These are phyloP conservation scores for Populus hybrid DNA, from an alignment of 441 rosid genomes.

Conservation along the genomic window DNA sequence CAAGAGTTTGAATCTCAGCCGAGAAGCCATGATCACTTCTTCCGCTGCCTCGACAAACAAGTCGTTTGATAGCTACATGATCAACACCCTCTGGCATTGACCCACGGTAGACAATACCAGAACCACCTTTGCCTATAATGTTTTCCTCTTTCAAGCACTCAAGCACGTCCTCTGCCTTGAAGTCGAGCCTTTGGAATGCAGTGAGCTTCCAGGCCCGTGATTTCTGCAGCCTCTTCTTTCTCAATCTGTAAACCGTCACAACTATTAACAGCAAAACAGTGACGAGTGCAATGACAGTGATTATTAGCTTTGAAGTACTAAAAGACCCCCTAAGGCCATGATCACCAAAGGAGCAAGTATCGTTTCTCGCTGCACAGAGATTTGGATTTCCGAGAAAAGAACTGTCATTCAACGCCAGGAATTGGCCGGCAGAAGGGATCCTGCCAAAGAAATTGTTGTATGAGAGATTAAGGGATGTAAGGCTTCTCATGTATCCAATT, in stretches of 20 bases:
- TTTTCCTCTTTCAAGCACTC: slow-evolving; percentile 82
- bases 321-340: slow-evolving; percentile 30
- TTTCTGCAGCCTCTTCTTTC: slow-evolving; percentile 43
- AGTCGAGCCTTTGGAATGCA: slow-evolving; percentile 67
- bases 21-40: slow-evolving; percentile 79
- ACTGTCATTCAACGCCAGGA: slow-evolving; percentile 60
- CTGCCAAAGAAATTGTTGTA: slow-evolving; percentile 57
- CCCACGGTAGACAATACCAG: slow-evolving; percentile 84
- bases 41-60: slow-evolving; percentile 70
- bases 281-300: slow-evolving; percentile 37
- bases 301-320: slow-evolving; percentile 40
- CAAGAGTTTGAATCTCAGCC: slow-evolving; percentile 87
- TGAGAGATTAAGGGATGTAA: slow-evolving; percentile 73
- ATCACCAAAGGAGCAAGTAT: slow-evolving; percentile 44
- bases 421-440: slow-evolving; percentile 71
- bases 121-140: slow-evolving; percentile 92
- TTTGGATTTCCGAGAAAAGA: slow-evolving; percentile 67
- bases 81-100: slow-evolving; percentile 65
- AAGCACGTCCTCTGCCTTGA: slow-evolving; percentile 73
- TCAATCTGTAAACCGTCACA: slow-evolving; percentile 40
- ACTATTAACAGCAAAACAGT: slow-evolving; percentile 38
- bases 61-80: slow-evolving; percentile 64
- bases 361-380: slow-evolving; percentile 41
- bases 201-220: slow-evolving; percentile 77
- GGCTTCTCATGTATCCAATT: slow-evolving; percentile 61